Base-by-base conservation (phyloP, 1,284 basidiomycete species). In the Mrakiaceae sp. region DNA sequence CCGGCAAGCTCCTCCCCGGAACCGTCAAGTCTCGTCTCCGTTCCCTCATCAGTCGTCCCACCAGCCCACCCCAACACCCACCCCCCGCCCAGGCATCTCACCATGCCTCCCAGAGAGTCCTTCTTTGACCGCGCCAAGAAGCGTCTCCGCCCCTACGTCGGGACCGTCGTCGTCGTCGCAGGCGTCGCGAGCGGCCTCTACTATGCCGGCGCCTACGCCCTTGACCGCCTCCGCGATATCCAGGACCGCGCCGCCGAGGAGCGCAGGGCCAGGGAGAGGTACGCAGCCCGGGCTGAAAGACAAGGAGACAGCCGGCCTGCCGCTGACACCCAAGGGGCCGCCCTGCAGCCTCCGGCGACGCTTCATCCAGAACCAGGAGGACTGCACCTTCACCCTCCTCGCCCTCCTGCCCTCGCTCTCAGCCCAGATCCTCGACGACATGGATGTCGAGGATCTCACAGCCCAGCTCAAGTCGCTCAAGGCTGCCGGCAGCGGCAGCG, bases 391-490 rank as follows among this genome's bases (percentile, higher is more conserved):
- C 72, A 93, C 88, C 1, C 79, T 90, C 51, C 83, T 90, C 73
- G 85, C 88, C 0, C 81, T 92, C 47, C 77, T 94, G 8, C 87
- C 89, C 0, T 87, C 87, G 0, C 80, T 95, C 9, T 83, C 85
- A 1, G 79, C 83, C 14, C 84, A 88, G 69, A 81, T 95, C 11
- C 77, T 90, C 14, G 77, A 81, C 43, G 83, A 84, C 57, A 87
- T 93, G 83, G 85, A 95, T 70, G 87, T 95, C 27, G 92, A 95
- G 70, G 78, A 79, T 1, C 77, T 92, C 11, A 92, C 87, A 0
- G 76, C 81, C 40, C 85, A 89, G 71, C 80, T 94, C 9, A 85
- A 87, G 70, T 66, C 70, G 58, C 55, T 68, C 40, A 52, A 6
- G 39, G 7, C 52, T 16, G 12, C 27, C 27, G 27, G 27, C 27